These are phyloP conservation scores for Solanum tarijense DNA, from an alignment of 257 asterid genomes.

Conservation along the genomic window DNA sequence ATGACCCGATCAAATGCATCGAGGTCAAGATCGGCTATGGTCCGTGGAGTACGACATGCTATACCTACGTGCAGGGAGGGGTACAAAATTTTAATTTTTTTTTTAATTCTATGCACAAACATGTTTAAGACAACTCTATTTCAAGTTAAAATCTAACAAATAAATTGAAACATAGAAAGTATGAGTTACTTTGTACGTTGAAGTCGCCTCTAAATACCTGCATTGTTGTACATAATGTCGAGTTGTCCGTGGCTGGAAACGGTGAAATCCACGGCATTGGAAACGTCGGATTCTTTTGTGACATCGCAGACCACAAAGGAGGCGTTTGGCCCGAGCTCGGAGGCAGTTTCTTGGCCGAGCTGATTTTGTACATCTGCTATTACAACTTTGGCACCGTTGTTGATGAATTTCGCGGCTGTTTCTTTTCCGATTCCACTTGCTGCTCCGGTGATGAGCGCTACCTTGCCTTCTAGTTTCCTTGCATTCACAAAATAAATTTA, in stretches of 20 bases:
- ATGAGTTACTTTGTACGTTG: neutral
- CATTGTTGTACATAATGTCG: constrained; percentile 87
- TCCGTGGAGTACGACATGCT: constrained; percentile 63
- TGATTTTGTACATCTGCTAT: constrained; percentile 50
- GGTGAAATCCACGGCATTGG: constrained; percentile 55
- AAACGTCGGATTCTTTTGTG: constrained; percentile 49
- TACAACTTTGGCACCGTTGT: constrained; percentile 67
- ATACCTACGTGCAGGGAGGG: neutral
- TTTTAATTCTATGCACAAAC: neutral
- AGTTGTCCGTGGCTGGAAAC: constrained; percentile 48
- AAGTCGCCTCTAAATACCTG: constrained; percentile 21
- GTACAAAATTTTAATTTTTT: neutral
- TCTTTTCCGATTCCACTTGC: constrained; percentile 82
- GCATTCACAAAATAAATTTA: neutral
- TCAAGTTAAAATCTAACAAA: neutral
- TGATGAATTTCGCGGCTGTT: constrained; percentile 59
- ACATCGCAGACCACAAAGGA: constrained; percentile 59
- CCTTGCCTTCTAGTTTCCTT: constrained; percentile 70
- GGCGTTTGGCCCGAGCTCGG: constrained; percentile 53
- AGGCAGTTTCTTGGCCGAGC: constrained; percentile 38
- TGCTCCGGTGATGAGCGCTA: constrained; percentile 79
- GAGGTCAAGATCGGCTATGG: constrained; percentile 58
- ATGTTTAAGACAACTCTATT: no score
- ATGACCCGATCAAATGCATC: constrained; percentile 50
- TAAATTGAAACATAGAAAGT: neutral